Base-by-base conservation (phyloP, 805 yeast genomes). In the Hanseniaspora lindneri region DNA sequence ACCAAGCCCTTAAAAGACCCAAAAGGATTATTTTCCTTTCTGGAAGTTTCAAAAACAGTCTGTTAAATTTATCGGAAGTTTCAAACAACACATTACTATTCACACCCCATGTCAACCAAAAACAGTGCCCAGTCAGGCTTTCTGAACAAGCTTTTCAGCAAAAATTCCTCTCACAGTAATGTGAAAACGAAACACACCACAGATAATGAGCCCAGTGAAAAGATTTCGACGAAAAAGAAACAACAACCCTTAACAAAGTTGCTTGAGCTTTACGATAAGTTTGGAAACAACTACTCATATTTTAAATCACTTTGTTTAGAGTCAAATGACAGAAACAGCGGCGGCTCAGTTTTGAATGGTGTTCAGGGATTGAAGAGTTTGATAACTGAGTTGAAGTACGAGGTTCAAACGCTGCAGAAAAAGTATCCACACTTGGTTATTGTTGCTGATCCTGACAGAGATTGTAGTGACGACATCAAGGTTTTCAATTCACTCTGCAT, bases 281-380 rank as follows among this genome's bases (percentile, higher is more conserved):
- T 76, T 51, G 69, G 76, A 43, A 81, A 84, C 43, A 75, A 75
- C 55, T 69, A 67, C 51, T 72, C 84, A 3, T 68, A 81, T 44
- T 67, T 70, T 52, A 76, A 79, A 60, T 58, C 78, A 43, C 68
- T 76, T 3, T 58, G 77, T 17, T 87, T 82, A 56, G 80, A 80
- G 51, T 65, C 67, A 17, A 67, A 70, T 29, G 69, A 72, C 19
- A 60, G 69, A 39, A 73, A 69, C 43, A 75, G 72, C 16, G 82
- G 87, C 10, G 21, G 16, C 13, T 5, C 27, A 4, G 16, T 43
- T 11, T 19, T 24, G 2, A 32, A 37, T 19, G 49, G 49, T 2
- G 62, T 80, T 19, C 75, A 73, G 51, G 88, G 88, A 2, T 81
- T 89, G 88, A 80, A 77, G 54, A 67, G 77, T 2, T 62, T 83